A percentile compares a stretch with the other conserved stretches of the same genome.
Evolutionary conservation across 2,329 filamentous ascomycete genomes (phyloP).

Genomic region (Alternaria rosae): DNA sequence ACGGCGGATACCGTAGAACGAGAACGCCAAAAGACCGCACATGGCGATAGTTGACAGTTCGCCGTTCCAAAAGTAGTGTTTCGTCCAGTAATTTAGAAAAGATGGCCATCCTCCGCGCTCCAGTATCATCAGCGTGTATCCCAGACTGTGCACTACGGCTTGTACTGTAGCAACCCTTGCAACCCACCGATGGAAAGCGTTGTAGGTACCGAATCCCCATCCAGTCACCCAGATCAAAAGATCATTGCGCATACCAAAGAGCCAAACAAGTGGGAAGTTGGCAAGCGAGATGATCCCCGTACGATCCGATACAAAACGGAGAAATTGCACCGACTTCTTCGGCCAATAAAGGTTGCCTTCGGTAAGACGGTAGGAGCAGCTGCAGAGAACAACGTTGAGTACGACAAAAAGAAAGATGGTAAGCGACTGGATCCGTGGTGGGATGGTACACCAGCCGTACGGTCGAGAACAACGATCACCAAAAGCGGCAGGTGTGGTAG

Average conservation of each 20-base stretch:
- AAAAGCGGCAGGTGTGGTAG: constrained; percentile 56
- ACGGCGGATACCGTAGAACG: constrained; percentile 61
- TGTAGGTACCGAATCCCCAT: constrained; percentile 73
- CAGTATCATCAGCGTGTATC: constrained; percentile 61
- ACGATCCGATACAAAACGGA: constrained; percentile 68
- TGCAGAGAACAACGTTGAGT: constrained; percentile 55
- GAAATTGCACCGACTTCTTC: constrained; percentile 48
- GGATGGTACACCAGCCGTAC: constrained; percentile 56
- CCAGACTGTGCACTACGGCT: constrained; percentile 68
- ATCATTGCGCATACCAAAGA: constrained; percentile 73
- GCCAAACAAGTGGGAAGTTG: constrained; percentile 70
- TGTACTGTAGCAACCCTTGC: constrained; percentile 69
- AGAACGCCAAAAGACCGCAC: constrained; percentile 57
- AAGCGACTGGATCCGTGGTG: constrained; percentile 57
- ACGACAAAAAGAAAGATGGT: constrained; percentile 55
- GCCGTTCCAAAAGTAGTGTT: constrained; percentile 61
- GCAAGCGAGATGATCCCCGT: constrained; percentile 70
- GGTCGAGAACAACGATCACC: constrained; percentile 52
- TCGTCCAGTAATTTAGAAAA: constrained; percentile 47
- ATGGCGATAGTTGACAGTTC: constrained; percentile 54
- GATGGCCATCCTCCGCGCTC: constrained; percentile 49
- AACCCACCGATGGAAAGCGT: constrained; percentile 71
- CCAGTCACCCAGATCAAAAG: constrained; percentile 71
- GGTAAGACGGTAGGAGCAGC: constrained; percentile 56
- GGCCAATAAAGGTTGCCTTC: constrained; percentile 57